Evolutionary conservation across 257 asterid genomes (phyloP).

Genomic region (Prunella vulgaris): DNA sequence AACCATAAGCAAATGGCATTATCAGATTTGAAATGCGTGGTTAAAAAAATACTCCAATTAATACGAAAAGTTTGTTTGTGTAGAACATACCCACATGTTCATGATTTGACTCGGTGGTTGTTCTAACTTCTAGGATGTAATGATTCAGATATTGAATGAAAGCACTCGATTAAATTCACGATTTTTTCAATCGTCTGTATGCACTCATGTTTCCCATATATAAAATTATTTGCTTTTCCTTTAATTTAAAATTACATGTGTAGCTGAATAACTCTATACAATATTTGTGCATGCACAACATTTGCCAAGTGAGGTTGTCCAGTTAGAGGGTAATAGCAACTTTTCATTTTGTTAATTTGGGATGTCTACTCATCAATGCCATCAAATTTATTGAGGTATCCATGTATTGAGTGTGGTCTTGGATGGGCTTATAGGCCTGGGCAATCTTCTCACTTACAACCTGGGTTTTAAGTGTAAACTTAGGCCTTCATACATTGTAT

Average conservation of each 20-base stretch:
- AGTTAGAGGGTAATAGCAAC: too few relatives aligned
- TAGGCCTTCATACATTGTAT: too few relatives aligned
- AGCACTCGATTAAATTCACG: not conserved
- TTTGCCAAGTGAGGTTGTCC: not conserved
- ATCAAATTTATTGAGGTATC: too few relatives aligned
- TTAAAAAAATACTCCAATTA: too few relatives aligned
- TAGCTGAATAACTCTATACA: not conserved
- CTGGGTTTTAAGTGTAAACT: too few relatives aligned
- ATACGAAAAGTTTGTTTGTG: conserved; percentile 2
- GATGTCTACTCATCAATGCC: too few relatives aligned
- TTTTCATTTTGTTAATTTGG: too few relatives aligned
- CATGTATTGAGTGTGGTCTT: too few relatives aligned
- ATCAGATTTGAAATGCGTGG: conserved; percentile 31
- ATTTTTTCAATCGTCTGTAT: not conserved
- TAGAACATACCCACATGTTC: not conserved
- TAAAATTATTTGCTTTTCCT: not conserved
- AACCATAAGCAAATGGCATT: not conserved
- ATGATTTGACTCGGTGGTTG: conserved; percentile 27
- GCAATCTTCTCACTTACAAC: too few relatives aligned
- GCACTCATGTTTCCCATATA: not conserved
- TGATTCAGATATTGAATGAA: conserved; percentile 24
- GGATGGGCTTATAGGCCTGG: too few relatives aligned
- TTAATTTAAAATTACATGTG: not conserved
- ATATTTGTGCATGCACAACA: not conserved
- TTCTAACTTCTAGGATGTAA: conserved; percentile 29